Percentiles rank a stretch among this genome's conserved stretches.
These are phyloP conservation scores for Hypoxylon trugodes DNA, from an alignment of 495 filamentous ascomycete species.

Conservation along the genomic window DNA sequence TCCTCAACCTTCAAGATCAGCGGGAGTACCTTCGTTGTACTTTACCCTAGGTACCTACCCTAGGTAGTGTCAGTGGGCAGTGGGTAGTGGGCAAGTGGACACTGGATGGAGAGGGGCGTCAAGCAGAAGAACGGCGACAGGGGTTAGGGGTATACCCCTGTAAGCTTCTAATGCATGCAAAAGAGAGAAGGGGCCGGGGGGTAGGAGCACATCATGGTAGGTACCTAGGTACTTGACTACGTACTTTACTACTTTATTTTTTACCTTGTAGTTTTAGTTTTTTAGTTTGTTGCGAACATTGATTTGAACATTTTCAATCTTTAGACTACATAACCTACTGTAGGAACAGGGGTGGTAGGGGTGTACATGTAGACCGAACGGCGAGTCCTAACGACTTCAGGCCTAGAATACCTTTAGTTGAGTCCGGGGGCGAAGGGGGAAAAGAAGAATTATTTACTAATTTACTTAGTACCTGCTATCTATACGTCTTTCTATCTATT, in stretches of 20 bases:
- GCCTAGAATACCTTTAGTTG: slow-evolving; percentile 21
- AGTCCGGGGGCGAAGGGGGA: slow-evolving; percentile 25
- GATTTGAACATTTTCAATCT: no score
- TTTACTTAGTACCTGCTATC: no score
- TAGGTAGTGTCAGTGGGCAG: no score
- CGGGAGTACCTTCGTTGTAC: slow-evolving; percentile 38
- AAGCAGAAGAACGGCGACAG: slow-evolving; percentile 26
- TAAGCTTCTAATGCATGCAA: slow-evolving; percentile 27
- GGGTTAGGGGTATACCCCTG: slow-evolving; percentile 25
- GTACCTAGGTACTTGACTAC: no score
- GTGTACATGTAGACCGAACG: no score
- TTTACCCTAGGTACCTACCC: slow-evolving; percentile 1
- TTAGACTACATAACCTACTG: no score
- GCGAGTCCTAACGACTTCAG: slow-evolving; percentile 34
- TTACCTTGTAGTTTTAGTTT: slow-evolving; percentile 21
- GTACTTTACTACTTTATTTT: no score
- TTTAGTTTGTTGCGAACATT: slow-evolving; percentile 25
- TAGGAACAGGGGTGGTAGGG: slow-evolving; percentile 39
- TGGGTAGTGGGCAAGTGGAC: no score
- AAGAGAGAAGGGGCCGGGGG: slow-evolving; percentile 24
- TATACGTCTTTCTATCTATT: no score
- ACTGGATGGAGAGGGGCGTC: slow-evolving; percentile 33
- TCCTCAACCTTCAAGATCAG: slow-evolving; percentile 39
- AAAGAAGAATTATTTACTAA: no score
- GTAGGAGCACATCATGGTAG: slow-evolving; percentile 31